These are phyloP conservation scores for Cladophialophora psammophila DNA, from an alignment of 2,329 filamentous ascomycete genomes.

Conservation along the genomic window DNA sequence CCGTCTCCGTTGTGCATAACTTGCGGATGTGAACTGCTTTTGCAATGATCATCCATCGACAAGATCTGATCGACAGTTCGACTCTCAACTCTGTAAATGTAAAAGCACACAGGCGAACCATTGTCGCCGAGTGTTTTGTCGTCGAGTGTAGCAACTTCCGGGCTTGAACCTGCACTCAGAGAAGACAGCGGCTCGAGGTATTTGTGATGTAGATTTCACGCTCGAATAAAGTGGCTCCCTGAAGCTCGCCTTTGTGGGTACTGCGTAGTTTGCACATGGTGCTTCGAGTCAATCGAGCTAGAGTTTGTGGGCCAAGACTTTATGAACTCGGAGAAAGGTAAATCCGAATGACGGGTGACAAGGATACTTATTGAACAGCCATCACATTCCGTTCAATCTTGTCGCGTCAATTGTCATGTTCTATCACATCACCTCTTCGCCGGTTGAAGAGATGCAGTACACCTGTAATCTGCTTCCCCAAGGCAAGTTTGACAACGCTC, in stretches of 20 bases:
- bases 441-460: not conserved
- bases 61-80: too few species aligned
- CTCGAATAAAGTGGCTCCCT: not conserved
- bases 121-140: not conserved
- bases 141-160: too few species aligned
- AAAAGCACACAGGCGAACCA: not conserved
- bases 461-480: not conserved
- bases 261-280: too few species aligned
- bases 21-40: not conserved
- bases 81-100: not conserved
- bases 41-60: not conserved
- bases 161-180: not conserved
- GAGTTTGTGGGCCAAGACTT: not conserved
- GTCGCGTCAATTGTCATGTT: not conserved
- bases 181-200: not conserved
- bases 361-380: not conserved
- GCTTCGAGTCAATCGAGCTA: not conserved
- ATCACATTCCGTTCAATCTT: not conserved
- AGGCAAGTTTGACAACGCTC: not conserved
- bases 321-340: not conserved
- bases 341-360: not conserved
- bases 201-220: not conserved
- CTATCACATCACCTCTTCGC: not conserved
- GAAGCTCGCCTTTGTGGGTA: too few species aligned
- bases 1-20: not conserved